These are phyloP conservation scores for Trametes elegans DNA, from an alignment of 768 basidiomycete genomes.

Conservation along the genomic window DNA sequence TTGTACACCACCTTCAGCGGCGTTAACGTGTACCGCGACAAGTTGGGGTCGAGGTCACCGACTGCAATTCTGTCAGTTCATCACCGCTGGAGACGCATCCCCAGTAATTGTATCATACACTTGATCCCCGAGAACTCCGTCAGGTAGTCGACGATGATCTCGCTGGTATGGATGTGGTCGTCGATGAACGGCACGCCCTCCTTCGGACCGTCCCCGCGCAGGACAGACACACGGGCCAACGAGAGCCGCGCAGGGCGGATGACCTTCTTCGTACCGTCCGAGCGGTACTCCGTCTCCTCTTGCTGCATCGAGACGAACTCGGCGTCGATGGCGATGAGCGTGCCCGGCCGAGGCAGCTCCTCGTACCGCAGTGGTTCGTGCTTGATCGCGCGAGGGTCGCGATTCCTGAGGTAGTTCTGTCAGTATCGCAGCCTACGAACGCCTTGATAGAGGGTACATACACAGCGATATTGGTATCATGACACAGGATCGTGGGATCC, in stretches of 20 bases:
- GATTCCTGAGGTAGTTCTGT: slow-evolving; percentile 53
- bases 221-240: slow-evolving; percentile 90
- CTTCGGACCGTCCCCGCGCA: slow-evolving; percentile 79
- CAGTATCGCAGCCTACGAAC: neutral
- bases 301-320: slow-evolving; percentile 98
- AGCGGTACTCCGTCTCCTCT: slow-evolving; percentile 95
- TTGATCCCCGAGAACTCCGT: slow-evolving; percentile 97
- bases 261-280: slow-evolving; percentile 92
- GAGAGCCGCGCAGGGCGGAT: slow-evolving; percentile 89
- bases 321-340: slow-evolving; percentile 91
- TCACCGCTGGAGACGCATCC: too few species aligned
- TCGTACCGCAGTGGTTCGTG: slow-evolving; percentile 70
- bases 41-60: slow-evolving; percentile 86
- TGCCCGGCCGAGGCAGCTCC: slow-evolving; percentile 85
- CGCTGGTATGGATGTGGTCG: slow-evolving; percentile 96
- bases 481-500: slow-evolving; percentile 73
- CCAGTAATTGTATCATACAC: slow-evolving; percentile 49
- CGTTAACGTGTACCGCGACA: slow-evolving; percentile 85
- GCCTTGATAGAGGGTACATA: slow-evolving; percentile 34
- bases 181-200: slow-evolving; percentile 93
- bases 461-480: slow-evolving; percentile 88
- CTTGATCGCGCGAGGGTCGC: slow-evolving; percentile 68
- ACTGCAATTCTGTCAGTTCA: slow-evolving; percentile 48
- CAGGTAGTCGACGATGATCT: slow-evolving; percentile 92
- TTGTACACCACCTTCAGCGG: slow-evolving; percentile 98